Evolutionary conservation across 208 protist species (phyloP), one percentile per base, ranked within the genome.

Genomic region (Tetramitus jugosus): DNA sequence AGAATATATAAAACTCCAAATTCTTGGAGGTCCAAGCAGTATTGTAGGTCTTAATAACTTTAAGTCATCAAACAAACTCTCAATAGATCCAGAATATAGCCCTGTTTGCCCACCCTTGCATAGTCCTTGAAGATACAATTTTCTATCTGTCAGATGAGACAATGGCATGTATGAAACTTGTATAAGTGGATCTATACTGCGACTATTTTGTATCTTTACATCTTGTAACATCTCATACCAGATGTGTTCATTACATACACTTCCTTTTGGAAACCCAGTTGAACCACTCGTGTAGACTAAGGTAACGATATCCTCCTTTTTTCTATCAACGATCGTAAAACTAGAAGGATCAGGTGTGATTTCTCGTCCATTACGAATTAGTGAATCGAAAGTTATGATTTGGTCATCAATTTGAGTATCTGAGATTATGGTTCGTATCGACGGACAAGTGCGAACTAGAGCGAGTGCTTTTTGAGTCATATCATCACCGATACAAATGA

Each of bases 161-260:
- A 76, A 61, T 33, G 69, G 69, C 13, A 4, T 14, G 43, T 61
- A 76, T 43, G 69, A 76, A n/a, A 76, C 45, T 4, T 49, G 60
- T 43, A 39, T 42, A n/a, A n/a, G n/a, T n/a, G n/a, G n/a, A n/a
- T n/a, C n/a, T n/a, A n/a, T n/a, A n/a, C n/a, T n/a, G n/a, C n/a
- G n/a, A n/a, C n/a, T n/a, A 0, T 17, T 52, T 76, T 17, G 29
- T 60, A 33, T 26, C 8, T 61, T 26, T 43, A 31, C 46, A 17
- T 10, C 10, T 43, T 2, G 6, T 14, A 60, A 60, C 10, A 3
- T 35, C 20, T 0, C 8, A 43, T 17, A 56, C 14, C 29, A 40
- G n/a, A 42, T 23, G 1, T 76, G 2, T 29, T 23, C 2, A 17
- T n/a, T 39, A 1, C 10, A n/a, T 76, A 68, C 33, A 6, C 42